phyloP scores from a whole-genome alignment of 2,329 filamentous ascomycete species.

The Plenodomus tracheiphilus region DNA sequence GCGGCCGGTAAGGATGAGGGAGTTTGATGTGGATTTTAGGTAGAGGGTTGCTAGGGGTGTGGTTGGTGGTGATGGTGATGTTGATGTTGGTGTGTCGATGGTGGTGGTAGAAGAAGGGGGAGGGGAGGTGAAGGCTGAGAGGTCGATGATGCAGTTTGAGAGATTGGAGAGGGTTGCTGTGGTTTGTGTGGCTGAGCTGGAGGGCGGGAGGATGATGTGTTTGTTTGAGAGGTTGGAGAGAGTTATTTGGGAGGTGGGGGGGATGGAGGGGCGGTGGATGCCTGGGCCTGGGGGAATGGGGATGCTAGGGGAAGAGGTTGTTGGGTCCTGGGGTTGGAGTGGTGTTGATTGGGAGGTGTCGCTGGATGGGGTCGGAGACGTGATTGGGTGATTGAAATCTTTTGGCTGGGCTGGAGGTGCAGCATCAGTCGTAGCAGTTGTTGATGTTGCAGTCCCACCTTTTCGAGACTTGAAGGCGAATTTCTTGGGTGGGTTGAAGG shows the following conservation, averaged over 20 bases:
- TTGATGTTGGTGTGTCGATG: too few relatives aligned
- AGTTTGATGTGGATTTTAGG: slow-evolving; percentile 70
- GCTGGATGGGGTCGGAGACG: slow-evolving; percentile 45
- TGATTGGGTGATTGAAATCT: background rate
- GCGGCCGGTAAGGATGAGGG: slow-evolving; percentile 75
- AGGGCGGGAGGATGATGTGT: slow-evolving; percentile 76
- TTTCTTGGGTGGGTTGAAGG: slow-evolving; percentile 70
- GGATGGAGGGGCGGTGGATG: slow-evolving; percentile 58
- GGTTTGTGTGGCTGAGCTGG: slow-evolving; percentile 72
- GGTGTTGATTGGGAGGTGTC: slow-evolving; percentile 30
- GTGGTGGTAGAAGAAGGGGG: too few relatives aligned
- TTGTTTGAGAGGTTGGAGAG: slow-evolving; percentile 69
- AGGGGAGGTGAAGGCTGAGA: slow-evolving; percentile 66
- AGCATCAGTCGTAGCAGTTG: slow-evolving; percentile 56
- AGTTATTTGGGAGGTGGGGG: slow-evolving; percentile 60
- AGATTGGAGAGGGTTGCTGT: slow-evolving; percentile 75
- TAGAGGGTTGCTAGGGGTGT: slow-evolving; percentile 68
- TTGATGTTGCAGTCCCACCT: slow-evolving; percentile 58
- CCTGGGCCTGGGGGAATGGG: slow-evolving; percentile 10
- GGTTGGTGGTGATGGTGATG: too few relatives aligned
- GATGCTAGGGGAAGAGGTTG: slow-evolving; percentile 4
- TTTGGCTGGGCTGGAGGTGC: background rate
- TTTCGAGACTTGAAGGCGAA: slow-evolving; percentile 76
- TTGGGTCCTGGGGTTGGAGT: slow-evolving; percentile 5
- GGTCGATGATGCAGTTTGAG: slow-evolving; percentile 73